A percentile compares a stretch with the other conserved stretches of the same genome.
phyloP scores from a whole-genome alignment of 169 alveolate species.

The Cryptosporidium ubiquitum region DNA sequence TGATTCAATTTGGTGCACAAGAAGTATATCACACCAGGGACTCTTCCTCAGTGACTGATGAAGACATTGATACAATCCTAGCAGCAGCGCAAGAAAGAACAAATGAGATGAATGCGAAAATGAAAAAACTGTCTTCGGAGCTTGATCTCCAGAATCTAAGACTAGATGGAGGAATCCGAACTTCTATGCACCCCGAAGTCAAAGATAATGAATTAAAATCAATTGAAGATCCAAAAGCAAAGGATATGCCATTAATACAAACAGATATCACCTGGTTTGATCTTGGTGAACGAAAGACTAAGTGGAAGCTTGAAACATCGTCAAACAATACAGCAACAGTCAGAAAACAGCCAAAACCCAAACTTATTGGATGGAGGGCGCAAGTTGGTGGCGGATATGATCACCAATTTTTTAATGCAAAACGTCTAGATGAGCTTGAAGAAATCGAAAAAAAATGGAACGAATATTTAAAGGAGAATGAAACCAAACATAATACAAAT shows the following conservation, averaged over 20 bases:
- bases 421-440: constrained; percentile 83
- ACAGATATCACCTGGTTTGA: constrained; percentile 79
- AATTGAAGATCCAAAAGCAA: constrained; percentile 56
- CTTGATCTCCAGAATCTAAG: constrained; percentile 80
- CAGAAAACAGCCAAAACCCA: constrained; percentile 79
- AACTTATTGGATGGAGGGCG: constrained; percentile 92
- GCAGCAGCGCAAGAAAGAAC: constrained; percentile 90
- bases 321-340: constrained; percentile 75
- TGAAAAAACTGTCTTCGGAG: constrained; percentile 80
- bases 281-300: constrained; percentile 86
- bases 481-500: neutral
- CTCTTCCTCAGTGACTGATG: constrained; percentile 85
- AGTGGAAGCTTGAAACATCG: constrained; percentile 82
- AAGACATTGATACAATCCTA: constrained; percentile 88
- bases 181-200: constrained; percentile 77
- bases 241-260: constrained; percentile 60
- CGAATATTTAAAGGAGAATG: constrained; percentile 78
- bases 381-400: constrained; percentile 92
- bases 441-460: constrained; percentile 83
- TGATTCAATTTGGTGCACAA: constrained; percentile 92
- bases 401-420: constrained; percentile 89
- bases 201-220: constrained; percentile 72
- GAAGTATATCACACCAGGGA: constrained; percentile 88
- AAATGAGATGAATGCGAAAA: constrained; percentile 86
- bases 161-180: constrained; percentile 83